A percentile compares a stretch with the other conserved stretches of the same genome.
phyloP scores from a whole-genome alignment of 2,329 filamentous ascomycete species.

The Calycina marina region DNA sequence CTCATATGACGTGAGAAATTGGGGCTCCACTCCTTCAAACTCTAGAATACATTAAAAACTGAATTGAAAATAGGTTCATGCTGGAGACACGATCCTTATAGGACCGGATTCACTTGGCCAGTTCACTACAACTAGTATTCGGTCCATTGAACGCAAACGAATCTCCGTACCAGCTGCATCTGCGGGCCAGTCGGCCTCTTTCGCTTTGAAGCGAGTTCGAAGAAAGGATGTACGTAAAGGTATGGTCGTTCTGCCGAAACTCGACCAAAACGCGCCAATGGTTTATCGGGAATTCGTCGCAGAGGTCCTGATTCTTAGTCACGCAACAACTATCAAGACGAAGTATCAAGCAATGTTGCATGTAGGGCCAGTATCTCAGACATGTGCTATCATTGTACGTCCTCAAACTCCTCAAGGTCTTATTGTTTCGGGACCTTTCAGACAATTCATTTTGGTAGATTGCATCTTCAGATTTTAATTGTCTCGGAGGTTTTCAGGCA shows the following conservation, averaged over 20 bases:
- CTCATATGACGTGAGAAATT: too few species aligned
- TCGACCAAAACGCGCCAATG: slow-evolving; percentile 55
- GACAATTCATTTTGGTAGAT: too few species aligned
- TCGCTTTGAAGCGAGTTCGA: slow-evolving; percentile 76
- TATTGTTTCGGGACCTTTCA: too few species aligned
- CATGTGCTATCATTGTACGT: slow-evolving; percentile 67
- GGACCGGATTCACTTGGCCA: slow-evolving; percentile 85
- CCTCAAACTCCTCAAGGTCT: too few species aligned
- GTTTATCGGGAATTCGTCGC: slow-evolving; percentile 66
- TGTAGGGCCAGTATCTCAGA: slow-evolving; percentile 87
- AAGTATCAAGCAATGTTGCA: slow-evolving; percentile 98
- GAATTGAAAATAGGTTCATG: too few species aligned
- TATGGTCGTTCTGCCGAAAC: slow-evolving; percentile 86
- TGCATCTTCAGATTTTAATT: too few species aligned
- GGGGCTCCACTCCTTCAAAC: too few species aligned
- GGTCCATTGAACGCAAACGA: slow-evolving; percentile 88
- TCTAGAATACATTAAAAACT: too few species aligned
- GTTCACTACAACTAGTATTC: slow-evolving; percentile 73
- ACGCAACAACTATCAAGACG: slow-evolving; percentile 91
- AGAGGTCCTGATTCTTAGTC: slow-evolving; percentile 84
- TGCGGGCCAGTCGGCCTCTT: slow-evolving; percentile 84
- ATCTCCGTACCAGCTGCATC: slow-evolving; percentile 77
- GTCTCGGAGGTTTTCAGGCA: too few species aligned
- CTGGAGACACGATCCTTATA: slow-evolving; percentile 78
- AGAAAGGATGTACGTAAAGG: slow-evolving; percentile 92